Evolutionary conservation across 1,284 basidiomycete genomes (phyloP).

Genomic region (Tilletia indica): DNA sequence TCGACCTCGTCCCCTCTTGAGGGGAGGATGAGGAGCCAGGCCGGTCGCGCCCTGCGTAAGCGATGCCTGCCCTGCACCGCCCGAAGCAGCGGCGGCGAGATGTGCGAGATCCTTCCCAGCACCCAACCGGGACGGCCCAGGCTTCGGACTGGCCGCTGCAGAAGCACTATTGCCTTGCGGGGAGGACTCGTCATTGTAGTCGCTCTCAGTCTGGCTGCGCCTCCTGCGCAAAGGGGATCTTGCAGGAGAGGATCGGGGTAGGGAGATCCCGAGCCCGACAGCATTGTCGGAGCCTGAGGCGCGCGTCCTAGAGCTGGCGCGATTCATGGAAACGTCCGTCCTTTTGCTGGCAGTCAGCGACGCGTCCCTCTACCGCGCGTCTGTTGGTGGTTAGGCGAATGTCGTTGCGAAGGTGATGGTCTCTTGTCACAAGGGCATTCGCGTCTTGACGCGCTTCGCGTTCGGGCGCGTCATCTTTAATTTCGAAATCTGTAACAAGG

Average conservation of each 20-base stretch:
- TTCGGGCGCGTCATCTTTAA: too few species aligned
- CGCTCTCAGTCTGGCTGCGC: constrained; percentile 14
- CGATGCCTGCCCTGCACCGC: too few species aligned
- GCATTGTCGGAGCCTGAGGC: neutral
- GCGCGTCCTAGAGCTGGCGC: neutral
- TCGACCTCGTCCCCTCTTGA: constrained; percentile 2
- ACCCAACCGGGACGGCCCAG: too few species aligned
- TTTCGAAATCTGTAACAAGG: neutral
- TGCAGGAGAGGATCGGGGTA: neutral
- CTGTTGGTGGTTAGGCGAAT: too few species aligned
- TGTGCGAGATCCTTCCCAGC: too few species aligned
- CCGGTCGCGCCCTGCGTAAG: neutral
- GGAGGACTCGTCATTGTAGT: neutral
- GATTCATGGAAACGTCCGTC: neutral
- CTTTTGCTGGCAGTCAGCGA: too few species aligned
- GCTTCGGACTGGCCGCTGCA: neutral
- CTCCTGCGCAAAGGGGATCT: neutral
- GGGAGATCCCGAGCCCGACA: neutral
- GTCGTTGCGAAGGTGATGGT: too few species aligned
- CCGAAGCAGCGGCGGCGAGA: too few species aligned
- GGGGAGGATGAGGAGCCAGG: neutral
- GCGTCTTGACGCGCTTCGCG: too few species aligned
- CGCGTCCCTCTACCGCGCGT: too few species aligned
- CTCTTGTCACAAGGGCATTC: too few species aligned
- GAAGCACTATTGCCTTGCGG: neutral